Conservation (phyloP, 176 grass and related monocot genomes). For the Otatea glauca region DNA sequence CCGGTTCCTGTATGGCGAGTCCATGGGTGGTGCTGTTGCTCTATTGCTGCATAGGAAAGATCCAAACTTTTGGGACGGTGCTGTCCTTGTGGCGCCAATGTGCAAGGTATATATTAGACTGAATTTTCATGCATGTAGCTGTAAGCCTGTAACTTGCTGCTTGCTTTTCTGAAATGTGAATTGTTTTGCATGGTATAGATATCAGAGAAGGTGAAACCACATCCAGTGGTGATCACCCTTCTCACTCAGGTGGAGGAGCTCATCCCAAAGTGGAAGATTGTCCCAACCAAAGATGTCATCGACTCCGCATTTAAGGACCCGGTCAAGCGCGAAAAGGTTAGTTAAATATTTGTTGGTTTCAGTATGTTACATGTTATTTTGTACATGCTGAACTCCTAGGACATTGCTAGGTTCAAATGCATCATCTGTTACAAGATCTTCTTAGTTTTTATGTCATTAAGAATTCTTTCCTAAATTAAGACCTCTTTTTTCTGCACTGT, state of each 20-base stretch:
- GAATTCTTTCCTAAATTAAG: background rate
- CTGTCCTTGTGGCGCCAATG: conserved; percentile 81
- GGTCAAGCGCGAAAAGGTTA: conserved; percentile 74
- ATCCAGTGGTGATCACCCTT: conserved; percentile 69
- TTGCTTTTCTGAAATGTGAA: background rate
- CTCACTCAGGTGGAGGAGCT: conserved; percentile 85
- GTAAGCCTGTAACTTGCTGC: background rate
- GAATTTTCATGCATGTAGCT: background rate
- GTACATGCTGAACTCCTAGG: background rate
- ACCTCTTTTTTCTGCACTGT: background rate
- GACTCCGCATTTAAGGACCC: conserved; percentile 89
- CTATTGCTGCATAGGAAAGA: conserved; percentile 81
- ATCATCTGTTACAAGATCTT: background rate
- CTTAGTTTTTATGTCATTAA: too few relatives aligned
- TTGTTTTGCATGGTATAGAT: conserved; percentile 49
- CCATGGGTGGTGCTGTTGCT: conserved; percentile 82
- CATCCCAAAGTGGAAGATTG: conserved; percentile 95
- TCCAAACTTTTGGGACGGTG: conserved; percentile 84
- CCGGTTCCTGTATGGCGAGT: conserved; percentile 89
- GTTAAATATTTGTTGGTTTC: background rate
- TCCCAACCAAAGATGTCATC: conserved; percentile 85
- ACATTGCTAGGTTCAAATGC: background rate
- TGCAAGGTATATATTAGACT: conserved; percentile 65
- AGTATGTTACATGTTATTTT: background rate
- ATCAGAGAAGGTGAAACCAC: conserved; percentile 85